Evolutionary conservation across 176 grass and related monocot genomes (phyloP).

Genomic region (Ensete glaucum): DNA sequence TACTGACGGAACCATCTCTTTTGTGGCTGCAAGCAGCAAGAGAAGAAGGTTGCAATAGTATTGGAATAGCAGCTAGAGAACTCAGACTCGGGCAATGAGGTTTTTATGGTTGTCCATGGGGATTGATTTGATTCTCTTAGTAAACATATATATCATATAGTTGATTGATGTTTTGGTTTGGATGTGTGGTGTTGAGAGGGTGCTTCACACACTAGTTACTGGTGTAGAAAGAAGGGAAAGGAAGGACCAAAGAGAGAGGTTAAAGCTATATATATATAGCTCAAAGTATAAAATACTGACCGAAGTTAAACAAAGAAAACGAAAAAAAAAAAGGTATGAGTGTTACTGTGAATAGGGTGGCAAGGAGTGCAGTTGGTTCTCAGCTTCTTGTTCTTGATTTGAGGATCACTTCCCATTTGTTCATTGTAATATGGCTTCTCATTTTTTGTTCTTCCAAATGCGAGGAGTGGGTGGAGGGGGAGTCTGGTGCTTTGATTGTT

Average conservation of each 20-base stretch:
- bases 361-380: background rate
- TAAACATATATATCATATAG: conserved; percentile 27
- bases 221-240: conserved; percentile 34
- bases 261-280: conserved; percentile 17
- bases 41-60: conserved; percentile 46
- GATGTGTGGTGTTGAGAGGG: conserved; percentile 28
- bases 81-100: conserved; percentile 5
- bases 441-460: background rate
- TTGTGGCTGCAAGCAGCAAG: conserved; percentile 44
- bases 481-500: background rate
- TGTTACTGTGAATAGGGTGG: background rate
- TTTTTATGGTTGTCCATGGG: conserved; percentile 24
- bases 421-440: background rate
- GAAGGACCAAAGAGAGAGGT: conserved; percentile 9
- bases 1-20: conserved; percentile 29
- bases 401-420: background rate
- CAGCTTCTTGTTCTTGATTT: no score
- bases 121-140: conserved; percentile 28
- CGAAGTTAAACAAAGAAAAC: conserved; percentile 2
- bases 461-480: no score
- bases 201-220: conserved; percentile 32
- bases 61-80: conserved; percentile 30
- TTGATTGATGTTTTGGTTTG: conserved; percentile 38
- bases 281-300: conserved; percentile 26
- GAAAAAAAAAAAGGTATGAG: conserved; percentile 5